A percentile compares a stretch with the other conserved stretches of the same genome.
These are phyloP conservation scores for Collybia sordida DNA, from an alignment of 768 basidiomycete genomes.

Conservation along the genomic window DNA sequence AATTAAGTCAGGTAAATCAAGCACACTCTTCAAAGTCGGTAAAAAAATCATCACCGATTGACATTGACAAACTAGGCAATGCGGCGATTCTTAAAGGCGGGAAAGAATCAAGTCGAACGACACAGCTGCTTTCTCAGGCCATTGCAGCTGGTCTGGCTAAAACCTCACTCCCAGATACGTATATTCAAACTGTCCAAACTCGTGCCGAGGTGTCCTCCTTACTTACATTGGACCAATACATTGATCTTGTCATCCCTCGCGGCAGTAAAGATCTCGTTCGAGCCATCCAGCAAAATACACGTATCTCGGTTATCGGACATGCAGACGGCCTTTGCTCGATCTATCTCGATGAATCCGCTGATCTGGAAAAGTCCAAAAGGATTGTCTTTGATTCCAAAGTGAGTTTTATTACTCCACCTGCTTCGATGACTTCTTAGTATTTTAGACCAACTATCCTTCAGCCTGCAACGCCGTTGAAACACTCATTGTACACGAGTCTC, in stretches of 20 bases:
- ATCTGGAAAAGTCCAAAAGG: conserved; percentile 74
- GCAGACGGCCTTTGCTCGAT: conserved; percentile 94
- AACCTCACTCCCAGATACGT: conserved; percentile 72
- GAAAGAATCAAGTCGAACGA: conserved; percentile 88
- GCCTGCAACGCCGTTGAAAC: conserved; percentile 95
- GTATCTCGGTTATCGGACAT: conserved; percentile 98
- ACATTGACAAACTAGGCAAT: conserved; percentile 77
- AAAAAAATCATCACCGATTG: no score
- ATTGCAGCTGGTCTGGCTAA: conserved; percentile 76
- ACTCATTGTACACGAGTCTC: conserved; percentile 75
- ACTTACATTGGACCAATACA: conserved; percentile 84
- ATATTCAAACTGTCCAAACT: conserved; percentile 91
- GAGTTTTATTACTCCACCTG: conserved; percentile 9
- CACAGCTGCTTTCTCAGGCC: conserved; percentile 70
- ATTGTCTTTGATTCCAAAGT: conserved; percentile 93
- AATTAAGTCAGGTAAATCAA: conserved; percentile 86
- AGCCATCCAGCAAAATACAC: conserved; percentile 85
- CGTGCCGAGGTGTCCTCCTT: conserved; percentile 88
- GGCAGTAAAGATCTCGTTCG: conserved; percentile 90
- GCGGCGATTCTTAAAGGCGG: conserved; percentile 97
- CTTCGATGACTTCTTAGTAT: not conserved
- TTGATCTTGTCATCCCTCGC: conserved; percentile 95
- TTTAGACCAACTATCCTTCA: conserved; percentile 90
- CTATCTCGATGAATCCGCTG: conserved; percentile 83
- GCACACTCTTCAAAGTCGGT: not conserved